Percentiles rank a stretch among this genome's conserved stretches.
These are phyloP conservation scores for Spinacia oleracea DNA, from an alignment of 179 eudicot genomes.

Conservation along the genomic window DNA sequence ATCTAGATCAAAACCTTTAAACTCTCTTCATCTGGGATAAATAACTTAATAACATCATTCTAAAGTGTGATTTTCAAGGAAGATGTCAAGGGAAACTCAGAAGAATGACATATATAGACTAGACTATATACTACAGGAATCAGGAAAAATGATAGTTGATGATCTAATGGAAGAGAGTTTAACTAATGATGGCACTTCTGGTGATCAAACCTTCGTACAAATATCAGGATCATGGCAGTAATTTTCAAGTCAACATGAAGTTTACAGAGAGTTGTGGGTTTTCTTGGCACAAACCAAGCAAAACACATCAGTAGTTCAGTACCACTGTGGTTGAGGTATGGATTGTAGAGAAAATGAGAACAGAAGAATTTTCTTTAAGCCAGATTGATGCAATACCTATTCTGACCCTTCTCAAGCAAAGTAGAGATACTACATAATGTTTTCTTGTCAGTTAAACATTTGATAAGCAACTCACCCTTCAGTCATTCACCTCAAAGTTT, in stretches of 20 bases:
- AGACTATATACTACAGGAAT: background rate
- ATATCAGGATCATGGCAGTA: background rate
- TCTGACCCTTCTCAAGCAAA: background rate
- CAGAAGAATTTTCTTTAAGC: background rate
- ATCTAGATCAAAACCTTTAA: background rate
- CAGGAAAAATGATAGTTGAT: background rate
- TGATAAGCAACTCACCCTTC: background rate
- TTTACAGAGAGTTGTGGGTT: background rate
- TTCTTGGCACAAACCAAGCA: background rate
- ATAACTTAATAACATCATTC: background rate
- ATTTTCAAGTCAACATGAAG: background rate
- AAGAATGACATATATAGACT: too few species aligned
- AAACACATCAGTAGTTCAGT: background rate
- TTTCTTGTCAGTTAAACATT: background rate
- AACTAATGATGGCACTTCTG: slow-evolving; percentile 5
- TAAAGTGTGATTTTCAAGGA: background rate
- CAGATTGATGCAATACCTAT: background rate
- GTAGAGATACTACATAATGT: background rate
- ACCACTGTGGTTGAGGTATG: background rate
- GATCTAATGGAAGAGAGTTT: background rate
- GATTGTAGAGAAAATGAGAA: background rate
- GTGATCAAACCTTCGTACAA: background rate
- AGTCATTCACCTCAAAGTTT: slow-evolving; percentile 11
- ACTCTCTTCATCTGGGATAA: background rate
- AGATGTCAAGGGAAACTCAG: background rate